Evolutionary conservation across 2,329 filamentous ascomycete genomes (phyloP), one percentile per base, ranked within the genome.

Genomic region (Claviceps quebecensis): DNA sequence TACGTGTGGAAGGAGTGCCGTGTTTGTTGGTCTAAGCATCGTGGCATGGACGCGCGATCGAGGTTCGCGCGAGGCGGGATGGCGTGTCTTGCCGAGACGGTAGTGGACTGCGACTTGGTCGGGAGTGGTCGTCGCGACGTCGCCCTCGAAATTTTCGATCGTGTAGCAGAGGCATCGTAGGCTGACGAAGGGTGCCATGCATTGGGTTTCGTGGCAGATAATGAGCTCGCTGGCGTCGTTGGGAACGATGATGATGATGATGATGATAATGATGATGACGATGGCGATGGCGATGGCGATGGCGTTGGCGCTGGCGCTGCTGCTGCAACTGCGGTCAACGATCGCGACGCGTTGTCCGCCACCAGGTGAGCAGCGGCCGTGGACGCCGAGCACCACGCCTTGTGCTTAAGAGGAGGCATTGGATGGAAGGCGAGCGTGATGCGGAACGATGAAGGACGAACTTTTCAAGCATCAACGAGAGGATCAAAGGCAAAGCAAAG

Each of bases 1-100:
- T 98, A 97, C 60, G 94, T 89, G 71, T 96, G 89, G 67, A 97
- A 97, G 56, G 68, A 48, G 17, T 45, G 53, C 41, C 51, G 53
- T 48, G 48, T 47, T 43, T 50, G 49, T 48, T 50, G 50, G 48
- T 48, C 48, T 29, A 45, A 11, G n/a, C 37, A 40, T 41, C 47
- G 47, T 4, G 23, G 40, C n/a, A 48, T 11, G n/a, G 45, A 41
- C n/a, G 22, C 17, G 53, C 22, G 16, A 45, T 17, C n/a, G 34
- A 23, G 55, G 40, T 45, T 44, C n/a, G 38, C 38, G 43, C 46
- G 48, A 38, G 43, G 47, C 47, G 47, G 39, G n/a, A 17, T 13
- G 45, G 29, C 9, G 19, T 29, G 11, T 43, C 46, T 34, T 13
- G 45, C 34, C 9, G 45, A 43, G 16, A 47, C 46, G n/a, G 23